Base-by-base conservation (phyloP, 2,329 filamentous ascomycete genomes). In the Penicillium sp. region DNA sequence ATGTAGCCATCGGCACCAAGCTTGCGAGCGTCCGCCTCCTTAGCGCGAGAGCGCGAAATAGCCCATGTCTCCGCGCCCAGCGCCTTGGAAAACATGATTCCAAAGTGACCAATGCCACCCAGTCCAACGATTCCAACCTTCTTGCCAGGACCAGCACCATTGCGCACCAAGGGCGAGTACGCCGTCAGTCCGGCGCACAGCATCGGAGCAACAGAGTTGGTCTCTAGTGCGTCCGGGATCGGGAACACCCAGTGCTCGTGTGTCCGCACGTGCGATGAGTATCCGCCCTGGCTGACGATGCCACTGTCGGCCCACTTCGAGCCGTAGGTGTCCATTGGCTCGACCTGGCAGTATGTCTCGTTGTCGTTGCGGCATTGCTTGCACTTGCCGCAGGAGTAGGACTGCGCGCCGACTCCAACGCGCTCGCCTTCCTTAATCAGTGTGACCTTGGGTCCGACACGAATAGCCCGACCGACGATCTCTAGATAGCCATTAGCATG, bases 121-220 rank as follows among this genome's bases (percentile, higher is more conserved):
- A 79, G 60, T 12, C 75, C 75, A 21, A 77, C 70, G 21, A 74
- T 68, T 32, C 71, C 72, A 15, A 75, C 72, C 55, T 72, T 71
- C 60, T 75, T 73, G 9, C 90, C 90, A 1, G 88, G 88, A 0
- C 88, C 88, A 56, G 82, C 82, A 23, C 88, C 88, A 67, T 91
- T 86, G 46, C 90, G 83, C 60, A 89, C 86, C 15, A 96, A 80
- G 1, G 91, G 90, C 57, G 84, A 88, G 77, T 86, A 95, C 56
- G 86, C 85, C 4, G 91, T 95, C 61, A 95, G 80, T 60, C 91
- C 91, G 39, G 89, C 91, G 73, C 91, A 95, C 63, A 94, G 81
- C 88, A 92, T 91, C 10, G 88, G 89, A 2, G 89, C 90, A 1
- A 86, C 89, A 48, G 86, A 74, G 25, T 71, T 70, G 55, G 72